Evolutionary conservation across 768 basidiomycete species (phyloP), one percentile per base, ranked within the genome.

Genomic region (Tephrocybe rancida): DNA sequence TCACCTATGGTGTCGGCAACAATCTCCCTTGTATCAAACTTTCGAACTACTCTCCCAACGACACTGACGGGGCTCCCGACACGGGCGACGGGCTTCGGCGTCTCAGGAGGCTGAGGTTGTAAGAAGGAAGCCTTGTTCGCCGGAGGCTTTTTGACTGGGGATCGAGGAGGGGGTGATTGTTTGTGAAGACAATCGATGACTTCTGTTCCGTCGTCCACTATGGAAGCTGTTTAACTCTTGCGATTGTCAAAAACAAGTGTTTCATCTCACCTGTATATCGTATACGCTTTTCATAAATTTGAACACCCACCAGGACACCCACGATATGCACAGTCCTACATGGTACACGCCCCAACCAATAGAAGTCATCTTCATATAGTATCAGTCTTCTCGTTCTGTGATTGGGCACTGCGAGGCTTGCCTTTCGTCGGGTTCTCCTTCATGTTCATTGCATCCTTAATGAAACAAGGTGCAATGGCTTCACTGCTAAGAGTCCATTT

Each of bases 171-270:
- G 5, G 68, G 65, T 37, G 73, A 42, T 25, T 61, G 70, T 21
- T 70, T 73, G 62, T 83, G 78, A 2, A 73, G 62, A 61, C 90
- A 92, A 42, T 92, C 89, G 22, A 92, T 75, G 3, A 87, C 83
- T 25, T 73, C 83, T 1, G 88, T 87, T 5, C 89, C 88, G 59
- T 92, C 90, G 62, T 92, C 90, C 54, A 92, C 88, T 92, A 47
- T 19, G 21, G 16, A 34, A 18, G 27, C 4, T 1, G 14, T n/a
- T 54, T 14, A 30, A 50, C 27, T 37, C 35, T 44, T 9, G 29
- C 52, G 24, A 46, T 16, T 13, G 35, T 13, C 30, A 32, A 32
- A 24, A 8, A 27, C 19, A 35, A 54, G 19, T 34, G 29, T 2
- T 21, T 19, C 24, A 32, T 25, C 77, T 58, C 57, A 87, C 90